These are phyloP conservation scores for Tausonia pullulans DNA, from an alignment of 1,284 basidiomycete genomes.

Conservation along the genomic window DNA sequence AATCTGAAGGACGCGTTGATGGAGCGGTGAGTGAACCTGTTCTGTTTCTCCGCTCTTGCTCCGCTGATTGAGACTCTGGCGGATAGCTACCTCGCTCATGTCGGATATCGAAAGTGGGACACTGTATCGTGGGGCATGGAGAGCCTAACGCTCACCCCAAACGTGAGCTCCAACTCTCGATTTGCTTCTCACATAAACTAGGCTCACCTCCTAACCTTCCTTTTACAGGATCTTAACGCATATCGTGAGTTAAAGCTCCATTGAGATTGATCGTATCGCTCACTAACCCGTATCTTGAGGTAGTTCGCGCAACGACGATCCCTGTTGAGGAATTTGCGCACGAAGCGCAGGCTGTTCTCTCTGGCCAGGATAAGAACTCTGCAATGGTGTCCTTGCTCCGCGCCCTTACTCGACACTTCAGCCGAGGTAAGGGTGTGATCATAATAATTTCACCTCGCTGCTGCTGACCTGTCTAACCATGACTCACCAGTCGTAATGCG, in stretches of 20 bases:
- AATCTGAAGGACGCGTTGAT: slow-evolving; percentile 50
- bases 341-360: slow-evolving; percentile 46
- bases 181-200: not conserved
- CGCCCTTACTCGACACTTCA: slow-evolving; percentile 48
- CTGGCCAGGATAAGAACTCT: slow-evolving; percentile 35
- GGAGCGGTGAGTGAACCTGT: slow-evolving; percentile 35
- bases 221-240: slow-evolving; percentile 51
- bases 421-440: not conserved
- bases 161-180: slow-evolving; percentile 37
- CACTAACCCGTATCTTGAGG: no score
- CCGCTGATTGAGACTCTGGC: slow-evolving; percentile 49
- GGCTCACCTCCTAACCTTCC: not conserved
- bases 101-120: slow-evolving; percentile 57
- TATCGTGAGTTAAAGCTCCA: slow-evolving; percentile 42
- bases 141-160: slow-evolving; percentile 48
- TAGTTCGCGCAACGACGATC: slow-evolving; percentile 41
- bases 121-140: slow-evolving; percentile 44
- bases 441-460: no score
- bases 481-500: slow-evolving; percentile 59
- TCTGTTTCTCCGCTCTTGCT: no score
- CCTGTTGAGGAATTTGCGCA: slow-evolving; percentile 57
- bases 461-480: no score
- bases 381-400: slow-evolving; percentile 36
- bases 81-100: slow-evolving; percentile 51
- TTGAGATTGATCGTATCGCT: slow-evolving; percentile 35